Evolutionary conservation across 345 rosid species (phyloP).

Genomic region (Conringia planisiliqua): DNA sequence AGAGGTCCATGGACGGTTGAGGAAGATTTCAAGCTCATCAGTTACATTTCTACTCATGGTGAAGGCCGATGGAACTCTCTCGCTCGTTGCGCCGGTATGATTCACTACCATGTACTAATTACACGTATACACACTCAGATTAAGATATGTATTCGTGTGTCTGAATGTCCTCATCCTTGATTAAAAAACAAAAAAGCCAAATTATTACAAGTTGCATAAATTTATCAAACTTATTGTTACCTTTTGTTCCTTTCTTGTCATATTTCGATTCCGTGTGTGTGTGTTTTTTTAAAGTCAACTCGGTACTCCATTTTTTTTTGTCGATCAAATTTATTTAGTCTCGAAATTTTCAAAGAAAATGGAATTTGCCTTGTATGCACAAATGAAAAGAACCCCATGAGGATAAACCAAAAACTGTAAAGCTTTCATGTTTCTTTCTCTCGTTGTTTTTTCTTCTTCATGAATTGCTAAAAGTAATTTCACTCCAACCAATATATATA

Average conservation of each 20-base stretch:
- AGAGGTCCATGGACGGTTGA: constrained; percentile 95
- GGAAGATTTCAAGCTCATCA: constrained; percentile 79
- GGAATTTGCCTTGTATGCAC: constrained; percentile 13
- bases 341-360: constrained; percentile 2
- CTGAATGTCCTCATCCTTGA: background rate
- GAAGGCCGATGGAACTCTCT: constrained; percentile 97
- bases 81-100: constrained; percentile 74
- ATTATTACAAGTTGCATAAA: constrained; percentile 3
- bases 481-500: constrained; percentile 7
- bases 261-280: constrained; percentile 33
- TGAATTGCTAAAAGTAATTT: constrained; percentile 17
- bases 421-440: constrained; percentile 17
- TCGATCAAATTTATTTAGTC: background rate
- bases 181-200: constrained; percentile 1
- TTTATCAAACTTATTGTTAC: background rate
- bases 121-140: background rate
- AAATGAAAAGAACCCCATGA: background rate
- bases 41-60: constrained; percentile 74
- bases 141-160: background rate
- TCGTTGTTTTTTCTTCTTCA: background rate
- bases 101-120: background rate
- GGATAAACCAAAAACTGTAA: constrained; percentile 27
- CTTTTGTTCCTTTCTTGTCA: constrained; percentile 26
- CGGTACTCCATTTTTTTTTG: background rate
- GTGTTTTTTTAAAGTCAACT: constrained; percentile 4